A percentile compares a stretch with the other conserved stretches of the same genome.
These are phyloP conservation scores for Saccharomycopsis babjevae DNA, from an alignment of 805 yeast species.

Conservation along the genomic window DNA sequence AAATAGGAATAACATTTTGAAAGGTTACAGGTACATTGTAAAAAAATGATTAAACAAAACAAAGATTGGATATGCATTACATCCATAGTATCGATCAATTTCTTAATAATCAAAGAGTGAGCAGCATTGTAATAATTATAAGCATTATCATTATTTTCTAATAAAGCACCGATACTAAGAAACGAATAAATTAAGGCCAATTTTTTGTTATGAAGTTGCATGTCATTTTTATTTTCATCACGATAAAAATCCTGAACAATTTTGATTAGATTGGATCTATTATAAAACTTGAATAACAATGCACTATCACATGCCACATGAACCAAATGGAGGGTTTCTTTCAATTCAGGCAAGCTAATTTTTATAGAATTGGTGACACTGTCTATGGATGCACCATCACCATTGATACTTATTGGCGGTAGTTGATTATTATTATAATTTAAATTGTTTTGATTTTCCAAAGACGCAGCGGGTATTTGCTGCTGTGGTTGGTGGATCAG, in stretches of 20 bases:
- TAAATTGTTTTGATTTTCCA: neutral
- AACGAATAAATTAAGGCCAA: constrained; percentile 75
- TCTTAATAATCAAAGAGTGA: constrained; percentile 9
- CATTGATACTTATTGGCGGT: neutral
- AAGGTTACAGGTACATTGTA: constrained; percentile 81
- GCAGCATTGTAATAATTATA: constrained; percentile 19
- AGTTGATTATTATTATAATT: neutral
- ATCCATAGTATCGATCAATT: constrained; percentile 17
- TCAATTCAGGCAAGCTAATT: constrained; percentile 66
- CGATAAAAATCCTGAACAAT: constrained; percentile 13
- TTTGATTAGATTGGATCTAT: constrained; percentile 32
- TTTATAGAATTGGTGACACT: constrained; percentile 28
- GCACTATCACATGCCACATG: constrained; percentile 78
- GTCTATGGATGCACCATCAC: neutral
- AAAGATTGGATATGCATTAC: constrained; percentile 34
- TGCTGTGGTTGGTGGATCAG: neutral
- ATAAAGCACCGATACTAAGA: constrained; percentile 82
- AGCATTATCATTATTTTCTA: constrained; percentile 25
- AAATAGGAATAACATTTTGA: constrained; percentile 84
- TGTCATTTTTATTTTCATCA: neutral
- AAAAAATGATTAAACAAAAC: constrained; percentile 74
- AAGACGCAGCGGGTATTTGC: neutral
- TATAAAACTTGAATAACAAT: constrained; percentile 76
- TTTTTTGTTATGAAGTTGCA: constrained; percentile 31
- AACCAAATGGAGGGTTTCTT: constrained; percentile 58